Evolutionary conservation across 2,329 filamentous ascomycete genomes (phyloP), one percentile per base, ranked within the genome.

Genomic region (Achaetomium macrosporum): DNA sequence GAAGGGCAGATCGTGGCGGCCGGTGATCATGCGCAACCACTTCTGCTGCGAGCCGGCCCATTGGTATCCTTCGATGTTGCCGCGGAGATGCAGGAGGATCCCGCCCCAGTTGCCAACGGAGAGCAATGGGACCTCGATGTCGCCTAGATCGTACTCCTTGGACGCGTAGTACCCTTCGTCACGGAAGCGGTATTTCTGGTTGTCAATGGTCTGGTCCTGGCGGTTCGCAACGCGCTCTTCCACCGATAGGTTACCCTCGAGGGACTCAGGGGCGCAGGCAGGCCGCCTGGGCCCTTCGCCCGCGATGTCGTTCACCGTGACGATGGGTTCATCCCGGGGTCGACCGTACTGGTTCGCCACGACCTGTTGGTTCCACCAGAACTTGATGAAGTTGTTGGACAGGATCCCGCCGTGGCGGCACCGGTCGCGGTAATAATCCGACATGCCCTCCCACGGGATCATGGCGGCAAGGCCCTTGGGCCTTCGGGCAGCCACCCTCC

Each of bases 71-170:
- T 85, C 75, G 8, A 88, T 74, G 58, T 88, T 88, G 2, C 85
- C 85, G 8, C 84, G 74, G 5, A 88, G 73, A 59, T 88, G 85
- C 1, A 88, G 73, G 4, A 84, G 66, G 44, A 88, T 88, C 1
- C 84, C 84, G 11, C 84, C 84, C 84, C 83, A 87, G 64, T 88
- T 88, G 0, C 77, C 85, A 0, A 88, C 84, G 0, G 76, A 81
- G 0, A 88, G 74, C 0, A 88, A 61, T 0, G 85, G 85, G 0
- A 87, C 83, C 53, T 84, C 73, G 39, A 88, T 86, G 55, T 88
- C 82, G 15, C 71, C 76, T 64, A 85, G 71, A 43, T 79, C 71
- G 59, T 84, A 87, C 46, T 87, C 83, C 60, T 82, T 85, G 41
- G 76, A 80, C 0, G 81, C 76, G 54, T 85, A 86, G 66, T 86